Evolutionary conservation across 352 stramenopile species (phyloP).

Genomic region (Globisporangium carolinianum): DNA sequence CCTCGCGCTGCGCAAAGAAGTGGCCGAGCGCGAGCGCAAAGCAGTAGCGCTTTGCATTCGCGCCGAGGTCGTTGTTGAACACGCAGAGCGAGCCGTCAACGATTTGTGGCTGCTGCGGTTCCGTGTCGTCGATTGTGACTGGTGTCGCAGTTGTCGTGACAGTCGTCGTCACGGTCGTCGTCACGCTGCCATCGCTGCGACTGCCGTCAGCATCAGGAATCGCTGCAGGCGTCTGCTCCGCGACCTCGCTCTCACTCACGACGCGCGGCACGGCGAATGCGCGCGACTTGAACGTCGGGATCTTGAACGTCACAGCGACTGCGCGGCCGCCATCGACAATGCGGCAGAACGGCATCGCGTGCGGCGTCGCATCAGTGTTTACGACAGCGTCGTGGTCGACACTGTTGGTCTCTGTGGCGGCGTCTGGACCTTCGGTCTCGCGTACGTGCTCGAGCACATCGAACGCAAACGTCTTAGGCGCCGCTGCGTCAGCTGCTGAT

Average conservation of each 20-base stretch:
- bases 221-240: neutral
- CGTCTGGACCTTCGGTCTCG: conserved; percentile 3
- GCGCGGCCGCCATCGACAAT: conserved; percentile 8
- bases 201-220: neutral
- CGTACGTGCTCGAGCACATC: conserved; percentile 14
- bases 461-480: conserved; percentile 16
- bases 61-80: conserved; percentile 41
- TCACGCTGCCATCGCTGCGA: neutral
- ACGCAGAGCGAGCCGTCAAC: conserved; percentile 63
- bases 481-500: neutral
- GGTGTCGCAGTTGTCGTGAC: neutral
- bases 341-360: conserved; percentile 4
- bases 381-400: neutral
- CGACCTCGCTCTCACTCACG: conserved; percentile 5
- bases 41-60: conserved; percentile 60
- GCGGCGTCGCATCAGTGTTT: too few relatives aligned
- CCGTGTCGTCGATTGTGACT: neutral
- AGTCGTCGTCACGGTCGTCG: neutral
- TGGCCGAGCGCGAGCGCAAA: conserved; percentile 53
- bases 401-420: neutral
- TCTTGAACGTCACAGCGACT: conserved; percentile 12
- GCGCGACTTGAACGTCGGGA: conserved; percentile 15
- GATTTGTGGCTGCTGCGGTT: conserved; percentile 30
- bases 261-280: neutral
- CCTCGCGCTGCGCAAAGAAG: conserved; percentile 39